Conservation (phyloP, 306 rosid species). For the Lathyrus oleraceus region DNA sequence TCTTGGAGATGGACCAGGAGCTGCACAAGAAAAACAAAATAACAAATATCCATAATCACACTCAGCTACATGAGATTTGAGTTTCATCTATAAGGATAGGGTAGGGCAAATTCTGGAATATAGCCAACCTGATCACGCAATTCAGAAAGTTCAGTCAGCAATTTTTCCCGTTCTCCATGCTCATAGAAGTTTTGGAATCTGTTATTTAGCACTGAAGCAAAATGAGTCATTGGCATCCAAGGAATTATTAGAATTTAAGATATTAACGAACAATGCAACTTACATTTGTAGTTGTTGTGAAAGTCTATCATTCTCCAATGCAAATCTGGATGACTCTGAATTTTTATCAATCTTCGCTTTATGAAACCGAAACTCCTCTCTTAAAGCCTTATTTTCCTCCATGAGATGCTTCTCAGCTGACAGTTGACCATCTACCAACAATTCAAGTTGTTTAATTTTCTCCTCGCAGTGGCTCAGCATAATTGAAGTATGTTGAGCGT, state of each 20-base stretch:
- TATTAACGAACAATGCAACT: constrained; percentile 37
- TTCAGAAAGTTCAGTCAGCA: constrained; percentile 73
- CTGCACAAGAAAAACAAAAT: constrained; percentile 45
- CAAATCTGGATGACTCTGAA: constrained; percentile 54
- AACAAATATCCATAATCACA: constrained; percentile 35
- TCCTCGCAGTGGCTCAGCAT: constrained; percentile 64
- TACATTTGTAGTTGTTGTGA: constrained; percentile 63
- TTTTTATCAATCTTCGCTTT: constrained; percentile 55
- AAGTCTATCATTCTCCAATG: constrained; percentile 69
- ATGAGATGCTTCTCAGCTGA: constrained; percentile 69
- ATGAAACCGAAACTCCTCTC: constrained; percentile 62
- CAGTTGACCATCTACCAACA: constrained; percentile 59
- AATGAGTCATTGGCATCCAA: constrained; percentile 38
- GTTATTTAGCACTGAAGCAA: constrained; percentile 44
- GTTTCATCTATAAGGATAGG: constrained; percentile 23
- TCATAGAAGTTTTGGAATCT: constrained; percentile 71
- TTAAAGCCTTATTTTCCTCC: constrained; percentile 73
- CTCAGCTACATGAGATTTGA: constrained; percentile 27
- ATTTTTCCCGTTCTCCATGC: constrained; percentile 78
- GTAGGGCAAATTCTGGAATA: constrained; percentile 17
- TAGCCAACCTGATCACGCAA: constrained; percentile 71
- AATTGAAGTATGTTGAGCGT: constrained; percentile 48
- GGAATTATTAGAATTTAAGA: constrained; percentile 21
- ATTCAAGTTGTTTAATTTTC: constrained; percentile 76
- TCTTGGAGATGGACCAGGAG: constrained; percentile 55